Evolutionary conservation across 2,329 filamentous ascomycete genomes (phyloP).

Genomic region (Penicillium concentricum): DNA sequence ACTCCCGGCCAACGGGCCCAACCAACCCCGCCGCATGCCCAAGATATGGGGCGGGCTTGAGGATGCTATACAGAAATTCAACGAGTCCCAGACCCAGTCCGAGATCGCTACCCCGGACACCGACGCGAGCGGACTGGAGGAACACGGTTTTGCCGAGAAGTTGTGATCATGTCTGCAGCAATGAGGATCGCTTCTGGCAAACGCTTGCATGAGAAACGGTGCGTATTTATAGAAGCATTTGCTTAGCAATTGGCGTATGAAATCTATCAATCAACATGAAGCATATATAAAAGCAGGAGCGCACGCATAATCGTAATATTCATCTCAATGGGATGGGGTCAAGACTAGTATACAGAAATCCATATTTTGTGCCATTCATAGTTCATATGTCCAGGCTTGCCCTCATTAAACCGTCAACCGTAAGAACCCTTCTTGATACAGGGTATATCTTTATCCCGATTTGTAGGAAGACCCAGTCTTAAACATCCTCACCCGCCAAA

Average conservation of each 20-base stretch:
- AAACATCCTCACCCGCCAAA: conserved; percentile 29
- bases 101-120: conserved; percentile 53
- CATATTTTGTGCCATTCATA: conserved; percentile 18
- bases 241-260: background rate
- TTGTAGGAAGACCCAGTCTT: background rate
- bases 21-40: conserved; percentile 64
- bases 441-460: conserved; percentile 13
- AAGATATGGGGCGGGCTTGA: conserved; percentile 64
- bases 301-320: conserved; percentile 11
- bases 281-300: background rate
- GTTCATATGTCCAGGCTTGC: conserved; percentile 8
- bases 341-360: conserved; percentile 25
- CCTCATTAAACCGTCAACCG: conserved; percentile 1
- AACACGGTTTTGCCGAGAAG: conserved; percentile 57
- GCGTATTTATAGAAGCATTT: conserved; percentile 1
- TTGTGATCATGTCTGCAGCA: background rate
- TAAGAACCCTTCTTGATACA: background rate
- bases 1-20: conserved; percentile 67
- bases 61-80: conserved; percentile 48
- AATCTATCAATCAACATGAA: background rate
- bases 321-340: conserved; percentile 17
- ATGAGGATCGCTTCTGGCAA: background rate
- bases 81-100: conserved; percentile 52
- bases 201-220: conserved; percentile 3
- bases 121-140: conserved; percentile 52